Base-by-base conservation (phyloP, 345 rosid genomes). In the Capsella bursapastoris region DNA sequence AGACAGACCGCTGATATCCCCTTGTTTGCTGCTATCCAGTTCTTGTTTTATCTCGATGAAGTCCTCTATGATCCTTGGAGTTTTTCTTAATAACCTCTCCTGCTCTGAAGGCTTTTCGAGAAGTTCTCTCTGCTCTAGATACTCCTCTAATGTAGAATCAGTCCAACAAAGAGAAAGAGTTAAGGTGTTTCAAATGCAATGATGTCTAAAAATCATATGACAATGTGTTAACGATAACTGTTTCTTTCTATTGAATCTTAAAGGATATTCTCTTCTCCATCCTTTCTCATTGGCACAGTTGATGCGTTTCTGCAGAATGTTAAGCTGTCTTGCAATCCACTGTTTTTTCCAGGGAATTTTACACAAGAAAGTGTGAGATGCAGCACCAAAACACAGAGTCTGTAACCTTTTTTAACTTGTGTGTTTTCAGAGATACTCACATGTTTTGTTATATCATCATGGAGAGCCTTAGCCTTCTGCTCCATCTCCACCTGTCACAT, bases 321-420 rank as follows among this genome's bases (percentile, higher is more conserved):
- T 45, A 12, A 79, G 75, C 78, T 73, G 66, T 50, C 82, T 73
- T 40, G 61, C 48, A 55, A 79, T 79, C 82, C 82, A 79, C 82
- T 79, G 60, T 0, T 5, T 40, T 74, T 61, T 76, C 5, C 7
- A 10, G 45, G 45, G 35, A 63, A 8, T 32, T 55, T 48, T 27
- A 40, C 47, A 64, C 44, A 78, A 57, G 16, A 67, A 41, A 53
- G 57, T 12, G 57, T 12, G n/a, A 72, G 73, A 66, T n/a, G 35
- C 57, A 41, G 15, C 58, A 78, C 28, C 58, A 59, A 51, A 44
- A 29, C 59, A 37, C 14, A 55, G 9, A 51, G 37, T 63, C 0
- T 41, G 18, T 47, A n/a, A n/a, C 37, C 43, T 29, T 53, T 44
- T 45, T 14, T 45, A 22, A 29, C 32, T 34, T 47, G 29, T n/a